Conservation (phyloP, 2,329 filamentous ascomycete genomes). For the Calonectria leucothoes region DNA sequence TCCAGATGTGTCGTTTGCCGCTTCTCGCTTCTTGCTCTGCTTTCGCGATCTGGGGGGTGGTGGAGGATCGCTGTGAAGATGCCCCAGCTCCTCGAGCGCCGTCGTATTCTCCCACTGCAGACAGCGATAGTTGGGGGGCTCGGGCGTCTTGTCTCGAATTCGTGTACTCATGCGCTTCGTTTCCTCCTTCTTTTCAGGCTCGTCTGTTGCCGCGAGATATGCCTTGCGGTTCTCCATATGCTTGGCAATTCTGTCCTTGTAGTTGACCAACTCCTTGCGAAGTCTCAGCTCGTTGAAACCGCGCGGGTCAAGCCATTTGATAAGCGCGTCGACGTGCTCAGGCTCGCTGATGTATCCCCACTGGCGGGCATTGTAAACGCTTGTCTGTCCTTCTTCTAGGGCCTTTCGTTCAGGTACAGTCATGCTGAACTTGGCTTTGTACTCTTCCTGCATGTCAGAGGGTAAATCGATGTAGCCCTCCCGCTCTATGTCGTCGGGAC, state of each 20-base stretch:
- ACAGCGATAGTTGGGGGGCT: conserved; percentile 61
- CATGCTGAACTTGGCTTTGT: conserved; percentile 81
- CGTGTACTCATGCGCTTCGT: conserved; percentile 58
- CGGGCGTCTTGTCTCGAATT: conserved; percentile 59
- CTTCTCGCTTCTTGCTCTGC: conserved; percentile 64
- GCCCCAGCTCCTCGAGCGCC: conserved; percentile 67
- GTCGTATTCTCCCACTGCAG: conserved; percentile 67
- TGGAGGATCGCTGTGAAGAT: conserved; percentile 67
- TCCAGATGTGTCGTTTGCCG: conserved; percentile 44
- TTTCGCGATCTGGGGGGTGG: conserved; percentile 64
- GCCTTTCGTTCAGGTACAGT: conserved; percentile 88
- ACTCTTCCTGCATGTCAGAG: conserved; percentile 78
- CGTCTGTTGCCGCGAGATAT: conserved; percentile 66
- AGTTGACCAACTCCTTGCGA: conserved; percentile 84
- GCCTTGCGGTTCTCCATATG: conserved; percentile 84
- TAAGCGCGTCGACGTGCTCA: conserved; percentile 79
- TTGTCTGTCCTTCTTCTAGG: conserved; percentile 85
- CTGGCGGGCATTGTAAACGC: conserved; percentile 79
- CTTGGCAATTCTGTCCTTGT: conserved; percentile 78
- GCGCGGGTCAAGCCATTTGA: conserved; percentile 89
- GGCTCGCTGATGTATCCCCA: conserved; percentile 94
- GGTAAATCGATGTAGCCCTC: conserved; percentile 86
- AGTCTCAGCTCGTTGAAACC: conserved; percentile 89
- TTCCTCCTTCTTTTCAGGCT: conserved; percentile 53
- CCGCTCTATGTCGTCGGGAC: conserved; percentile 88